phyloP scores from a whole-genome alignment of 106 monocot species.

The Agapanthus africanus region DNA sequence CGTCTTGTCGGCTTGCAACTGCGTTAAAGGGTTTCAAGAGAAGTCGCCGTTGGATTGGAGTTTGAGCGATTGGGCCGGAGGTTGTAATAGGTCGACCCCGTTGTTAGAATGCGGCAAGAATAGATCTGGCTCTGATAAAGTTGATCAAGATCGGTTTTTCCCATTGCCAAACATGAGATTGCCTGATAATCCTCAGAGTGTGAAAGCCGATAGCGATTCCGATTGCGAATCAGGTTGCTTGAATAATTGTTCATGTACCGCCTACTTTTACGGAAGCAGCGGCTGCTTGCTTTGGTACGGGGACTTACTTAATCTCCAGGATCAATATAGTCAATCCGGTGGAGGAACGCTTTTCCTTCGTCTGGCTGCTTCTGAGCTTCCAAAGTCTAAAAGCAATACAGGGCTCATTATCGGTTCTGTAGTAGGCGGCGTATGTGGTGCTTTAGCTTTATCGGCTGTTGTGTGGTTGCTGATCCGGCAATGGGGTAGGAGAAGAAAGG shows the following conservation, averaged over 20 bases:
- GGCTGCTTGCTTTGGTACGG: conserved; percentile 22
- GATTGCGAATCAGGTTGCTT: conserved; percentile 7
- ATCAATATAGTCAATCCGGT: conserved; percentile 3
- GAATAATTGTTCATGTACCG: conserved; percentile 23
- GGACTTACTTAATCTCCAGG: conserved; percentile 23
- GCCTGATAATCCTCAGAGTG: conserved; percentile 7
- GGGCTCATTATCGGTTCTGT: background rate
- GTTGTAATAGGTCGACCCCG: too few species aligned
- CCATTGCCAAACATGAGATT: background rate
- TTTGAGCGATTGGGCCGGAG: too few species aligned
- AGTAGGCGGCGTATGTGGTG: background rate
- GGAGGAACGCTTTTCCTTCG: conserved; percentile 30
- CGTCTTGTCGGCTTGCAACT: too few species aligned
- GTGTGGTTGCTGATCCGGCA: conserved; percentile 8
- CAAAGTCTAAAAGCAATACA: conserved; percentile 7
- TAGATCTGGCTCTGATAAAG: too few species aligned
- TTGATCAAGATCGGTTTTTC: conserved; percentile 15
- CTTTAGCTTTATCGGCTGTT: background rate
- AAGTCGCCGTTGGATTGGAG: too few species aligned
- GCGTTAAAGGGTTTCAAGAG: too few species aligned
- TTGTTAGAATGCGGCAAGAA: too few species aligned
- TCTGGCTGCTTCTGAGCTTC: conserved; percentile 25
- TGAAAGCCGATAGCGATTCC: background rate
- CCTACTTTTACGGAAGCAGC: conserved; percentile 6
- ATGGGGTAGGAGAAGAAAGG: conserved; percentile 7